A percentile compares a stretch with the other conserved stretches of the same genome.
Evolutionary conservation across 169 alveolate genomes (phyloP).

Genomic region (Theileria orientalis): DNA sequence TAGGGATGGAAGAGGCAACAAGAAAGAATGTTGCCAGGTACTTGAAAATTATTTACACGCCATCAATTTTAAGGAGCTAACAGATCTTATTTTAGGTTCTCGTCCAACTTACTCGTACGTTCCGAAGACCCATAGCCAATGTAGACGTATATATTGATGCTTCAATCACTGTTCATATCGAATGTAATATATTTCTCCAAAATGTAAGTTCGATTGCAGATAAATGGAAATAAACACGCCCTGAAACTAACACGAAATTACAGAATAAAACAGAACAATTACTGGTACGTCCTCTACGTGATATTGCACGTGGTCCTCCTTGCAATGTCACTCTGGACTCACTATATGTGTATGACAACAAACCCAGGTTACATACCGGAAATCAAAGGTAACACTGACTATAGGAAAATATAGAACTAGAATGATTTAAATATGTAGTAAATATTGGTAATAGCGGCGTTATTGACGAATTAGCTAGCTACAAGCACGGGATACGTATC

Average conservation of each 20-base stretch:
- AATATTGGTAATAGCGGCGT: no score
- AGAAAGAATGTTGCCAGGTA: no score
- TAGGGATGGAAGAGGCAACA: no score
- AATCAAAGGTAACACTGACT: constrained; percentile 16
- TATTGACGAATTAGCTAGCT: no score
- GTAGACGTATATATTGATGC: not conserved
- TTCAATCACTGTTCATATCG: not conserved
- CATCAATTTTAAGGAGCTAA: no score
- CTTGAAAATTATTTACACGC: no score
- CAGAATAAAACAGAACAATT: not conserved
- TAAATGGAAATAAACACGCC: no score
- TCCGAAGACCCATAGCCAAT: no score
- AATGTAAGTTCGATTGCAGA: not conserved
- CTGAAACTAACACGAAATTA: no score
- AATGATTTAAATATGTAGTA: not conserved
- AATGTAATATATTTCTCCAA: not conserved
- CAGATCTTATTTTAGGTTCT: no score
- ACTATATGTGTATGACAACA: constrained; percentile 37
- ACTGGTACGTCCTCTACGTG: constrained; percentile 8
- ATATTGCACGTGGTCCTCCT: constrained; percentile 23
- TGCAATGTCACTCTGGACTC: constrained; percentile 34
- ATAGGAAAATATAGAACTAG: not conserved
- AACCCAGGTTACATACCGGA: constrained; percentile 56
- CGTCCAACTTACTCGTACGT: no score
- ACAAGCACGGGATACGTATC: no score